A percentile compares a stretch with the other conserved stretches of the same genome.
These are phyloP conservation scores for Geotrichum bryndzae DNA, from an alignment of 1,139 yeast species.

Conservation along the genomic window DNA sequence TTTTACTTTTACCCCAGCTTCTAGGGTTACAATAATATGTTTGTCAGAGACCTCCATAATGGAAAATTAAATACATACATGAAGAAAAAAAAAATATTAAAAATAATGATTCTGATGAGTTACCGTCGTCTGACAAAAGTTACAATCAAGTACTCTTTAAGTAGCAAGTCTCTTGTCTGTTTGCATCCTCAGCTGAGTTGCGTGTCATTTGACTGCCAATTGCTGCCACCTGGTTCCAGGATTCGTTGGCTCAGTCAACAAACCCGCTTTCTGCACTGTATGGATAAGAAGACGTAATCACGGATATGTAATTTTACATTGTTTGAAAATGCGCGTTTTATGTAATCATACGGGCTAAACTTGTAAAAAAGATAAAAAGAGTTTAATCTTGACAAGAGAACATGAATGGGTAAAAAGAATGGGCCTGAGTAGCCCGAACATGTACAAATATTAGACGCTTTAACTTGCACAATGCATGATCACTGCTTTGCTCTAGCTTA, in stretches of 20 bases:
- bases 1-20: no score
- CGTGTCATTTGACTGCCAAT: background rate
- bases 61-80: background rate
- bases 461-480: no score
- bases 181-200: background rate
- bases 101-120: background rate
- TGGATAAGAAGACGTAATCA: no score
- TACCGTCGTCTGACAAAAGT: no score
- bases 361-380: background rate
- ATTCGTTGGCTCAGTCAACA: background rate
- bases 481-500: no score
- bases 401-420: background rate
- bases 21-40: no score
- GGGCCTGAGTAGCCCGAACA: background rate
- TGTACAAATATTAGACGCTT: background rate
- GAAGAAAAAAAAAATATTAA: background rate
- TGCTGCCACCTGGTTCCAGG: background rate
- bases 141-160: background rate
- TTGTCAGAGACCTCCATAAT: no score
- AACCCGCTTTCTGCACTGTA: background rate
- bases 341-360: background rate
- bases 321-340: background rate
- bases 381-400: background rate
- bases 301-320: no score
- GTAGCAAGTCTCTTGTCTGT: background rate